Evolutionary conservation across 345 rosid species (phyloP).

Genomic region (Eucalyptus erythrocorys): DNA sequence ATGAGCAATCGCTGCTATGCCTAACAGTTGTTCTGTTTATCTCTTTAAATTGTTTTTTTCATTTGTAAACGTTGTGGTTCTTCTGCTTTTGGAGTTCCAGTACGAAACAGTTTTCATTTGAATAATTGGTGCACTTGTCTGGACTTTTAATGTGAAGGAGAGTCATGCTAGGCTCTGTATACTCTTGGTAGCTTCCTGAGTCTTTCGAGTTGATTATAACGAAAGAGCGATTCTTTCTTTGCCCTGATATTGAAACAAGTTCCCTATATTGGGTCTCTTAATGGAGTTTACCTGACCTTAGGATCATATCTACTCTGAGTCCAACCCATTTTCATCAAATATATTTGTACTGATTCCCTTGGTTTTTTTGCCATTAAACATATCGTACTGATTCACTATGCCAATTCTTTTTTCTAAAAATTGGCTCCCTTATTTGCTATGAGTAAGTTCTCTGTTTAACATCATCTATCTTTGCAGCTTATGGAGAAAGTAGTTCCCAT

Average conservation of each 20-base stretch:
- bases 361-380: background rate
- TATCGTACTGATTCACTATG: background rate
- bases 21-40: background rate
- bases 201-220: background rate
- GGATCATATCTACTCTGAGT: background rate
- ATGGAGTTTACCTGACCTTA: background rate
- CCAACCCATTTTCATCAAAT: background rate
- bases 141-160: background rate
- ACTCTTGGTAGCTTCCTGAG: background rate
- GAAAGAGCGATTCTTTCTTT: background rate
- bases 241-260: background rate
- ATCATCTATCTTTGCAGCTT: slow-evolving; percentile 28
- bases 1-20: background rate
- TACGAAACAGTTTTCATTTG: background rate
- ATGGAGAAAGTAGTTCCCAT: slow-evolving; percentile 69
- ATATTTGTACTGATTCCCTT: background rate
- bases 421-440: background rate
- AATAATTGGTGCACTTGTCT: background rate
- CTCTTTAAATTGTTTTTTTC: background rate
- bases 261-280: background rate
- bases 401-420: background rate
- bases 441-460: background rate
- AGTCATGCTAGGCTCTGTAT: background rate
- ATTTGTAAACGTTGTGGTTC: background rate
- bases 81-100: background rate